Base-by-base conservation (phyloP, 1,139 yeast genomes). In the Kodamaea anthophila region DNA sequence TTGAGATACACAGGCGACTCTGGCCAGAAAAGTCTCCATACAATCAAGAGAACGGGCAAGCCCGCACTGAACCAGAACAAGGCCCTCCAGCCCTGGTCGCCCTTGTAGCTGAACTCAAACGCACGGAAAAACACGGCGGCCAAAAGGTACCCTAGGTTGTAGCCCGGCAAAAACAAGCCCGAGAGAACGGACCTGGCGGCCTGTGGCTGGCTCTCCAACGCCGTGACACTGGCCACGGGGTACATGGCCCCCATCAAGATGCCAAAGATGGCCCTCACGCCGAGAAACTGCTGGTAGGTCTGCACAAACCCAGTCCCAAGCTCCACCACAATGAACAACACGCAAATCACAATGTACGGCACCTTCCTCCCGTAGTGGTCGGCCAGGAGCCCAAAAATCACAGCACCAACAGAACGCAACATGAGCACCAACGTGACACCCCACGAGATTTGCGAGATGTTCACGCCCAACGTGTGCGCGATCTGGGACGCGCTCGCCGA, bases 51-150 rank as follows among this genome's bases (percentile, higher is more conserved):
- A 23, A 73, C 68, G 15, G 82, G 77, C 9, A 79, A 71, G 15
- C 88, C 83, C 15, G 91, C 77, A 30, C 83, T 74, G 46, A 85
- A 81, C 87, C 93, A 83, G 53, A 77, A 80, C 40, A 83, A 62
- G 1, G 86, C 70, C 48, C 93, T 69, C 94, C 94, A 84, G 1
- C 73, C 68, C 42, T 74, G 70, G 4, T 57, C 53, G 31, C 55
- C 52, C 13, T 42, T 42, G 32, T 40, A 40, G 7, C 76, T 55
- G 34, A 65, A 68, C 40, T 68, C 70, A 39, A 78, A 61, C 1
- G 81, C 83, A 39, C 86, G 65, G 39, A 69, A 71, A 53, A 80
- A 78, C 23, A 77, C 60, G 24, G 77, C 83, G 3, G 77, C 83
- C 22, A 79, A 50, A 29, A 80, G 57, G 45, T 79, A 71, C 5